These are phyloP conservation scores for Aspergillus conjunctus DNA, from an alignment of 495 filamentous ascomycete genomes.

Conservation along the genomic window DNA sequence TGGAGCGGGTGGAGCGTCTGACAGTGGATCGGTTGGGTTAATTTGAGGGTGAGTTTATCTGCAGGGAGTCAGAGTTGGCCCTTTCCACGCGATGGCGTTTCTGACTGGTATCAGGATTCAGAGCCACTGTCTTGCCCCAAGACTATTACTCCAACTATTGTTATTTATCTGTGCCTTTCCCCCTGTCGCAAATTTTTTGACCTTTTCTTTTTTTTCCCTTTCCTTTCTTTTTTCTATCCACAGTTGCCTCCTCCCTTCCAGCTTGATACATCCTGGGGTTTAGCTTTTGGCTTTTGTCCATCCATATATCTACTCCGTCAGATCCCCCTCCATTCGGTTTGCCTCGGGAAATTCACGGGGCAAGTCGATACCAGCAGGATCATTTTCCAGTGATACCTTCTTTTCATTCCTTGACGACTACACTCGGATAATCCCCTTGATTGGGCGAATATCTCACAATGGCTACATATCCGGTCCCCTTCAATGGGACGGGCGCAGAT, in stretches of 20 bases:
- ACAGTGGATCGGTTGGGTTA: slow-evolving; percentile 16
- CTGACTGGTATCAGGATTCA: slow-evolving; percentile 31
- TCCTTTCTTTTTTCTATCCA: slow-evolving; percentile 13
- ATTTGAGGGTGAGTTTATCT: slow-evolving; percentile 15
- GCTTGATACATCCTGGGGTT: slow-evolving; percentile 4
- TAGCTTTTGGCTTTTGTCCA: slow-evolving; percentile 10
- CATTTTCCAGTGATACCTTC: slow-evolving; percentile 17
- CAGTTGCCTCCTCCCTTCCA: background rate
- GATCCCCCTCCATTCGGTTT: background rate
- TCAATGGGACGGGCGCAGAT: slow-evolving; percentile 62
- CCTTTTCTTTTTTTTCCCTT: slow-evolving; percentile 16
- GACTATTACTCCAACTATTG: slow-evolving; percentile 27
- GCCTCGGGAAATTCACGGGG: slow-evolving; percentile 1
- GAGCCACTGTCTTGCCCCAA: slow-evolving; percentile 9
- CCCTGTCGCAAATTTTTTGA: slow-evolving; percentile 13
- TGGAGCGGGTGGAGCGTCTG: slow-evolving; percentile 24
- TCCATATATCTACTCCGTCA: slow-evolving; percentile 9
- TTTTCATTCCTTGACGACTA: slow-evolving; percentile 17
- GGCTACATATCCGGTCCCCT: slow-evolving; percentile 51
- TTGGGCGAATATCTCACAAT: slow-evolving; percentile 28
- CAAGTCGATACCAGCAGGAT: slow-evolving; percentile 17
- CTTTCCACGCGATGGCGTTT: slow-evolving; percentile 17
- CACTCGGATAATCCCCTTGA: slow-evolving; percentile 13
- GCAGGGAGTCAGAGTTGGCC: slow-evolving; percentile 24
- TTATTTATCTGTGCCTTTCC: slow-evolving; percentile 27